Base-by-base conservation (phyloP, 2,329 filamentous ascomycete species). In the Cryphonectria radicalis region DNA sequence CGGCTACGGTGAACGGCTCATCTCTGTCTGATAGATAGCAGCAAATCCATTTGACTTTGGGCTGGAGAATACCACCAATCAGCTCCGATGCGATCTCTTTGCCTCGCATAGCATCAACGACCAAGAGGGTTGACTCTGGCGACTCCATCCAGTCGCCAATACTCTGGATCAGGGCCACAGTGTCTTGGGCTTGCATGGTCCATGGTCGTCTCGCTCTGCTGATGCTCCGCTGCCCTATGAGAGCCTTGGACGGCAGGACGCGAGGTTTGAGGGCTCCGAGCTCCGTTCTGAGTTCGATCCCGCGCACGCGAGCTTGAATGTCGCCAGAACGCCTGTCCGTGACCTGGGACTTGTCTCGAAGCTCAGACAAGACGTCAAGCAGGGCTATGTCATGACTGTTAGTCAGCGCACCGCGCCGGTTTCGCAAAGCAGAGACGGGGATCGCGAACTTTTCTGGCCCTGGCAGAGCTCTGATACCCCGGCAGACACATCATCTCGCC, bases 141-240 rank as follows among this genome's bases (percentile, higher is more conserved):
- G 25, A 66, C 28, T 66, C 64, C 14, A 55, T 53, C 46, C 64
- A 66, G 25, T 66, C 64, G 25, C 42, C 32, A 53, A 66, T 22
- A 37, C 42, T 37, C 64, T 66, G 17, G 43, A 55, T 22, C 42
- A 66, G 43, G 32, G 22, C 40, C 5, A 66, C 43, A 25, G 37
- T 35, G 32, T 66, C 64, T 32, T 37, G 64, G 10, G 10, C 35
- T 43, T 66, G 64, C 64, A 66, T 66, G 19, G 46, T n/a, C 64
- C 64, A 66, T 25, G 64, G 64, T 4, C 50, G 64, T 4, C 0
- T 50, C 10, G 64, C 64, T 55, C 64, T 66, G 42, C 28, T 32
- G 46, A 53, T 13, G 43, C 42, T 53, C 19, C 46, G 25, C 32
- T 66, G 32, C 25, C 32, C 32, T 17, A 55, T 55, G 5, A 64